Conservation (phyloP, 2,329 filamentous ascomycete genomes). For the Penicillium capsulatum region DNA sequence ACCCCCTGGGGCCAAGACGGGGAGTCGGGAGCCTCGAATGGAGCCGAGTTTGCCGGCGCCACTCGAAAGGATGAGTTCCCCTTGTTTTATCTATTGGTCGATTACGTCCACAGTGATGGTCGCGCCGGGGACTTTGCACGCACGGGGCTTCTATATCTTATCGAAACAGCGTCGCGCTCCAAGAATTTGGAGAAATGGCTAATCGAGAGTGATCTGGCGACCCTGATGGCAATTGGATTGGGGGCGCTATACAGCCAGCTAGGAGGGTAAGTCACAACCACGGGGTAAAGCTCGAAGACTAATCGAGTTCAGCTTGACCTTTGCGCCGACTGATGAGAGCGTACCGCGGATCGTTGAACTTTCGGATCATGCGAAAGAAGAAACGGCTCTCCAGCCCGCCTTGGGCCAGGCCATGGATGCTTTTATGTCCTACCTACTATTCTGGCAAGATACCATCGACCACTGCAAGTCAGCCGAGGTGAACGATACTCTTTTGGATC, state of each 20-base stretch:
- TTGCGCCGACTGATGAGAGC: conserved; percentile 62
- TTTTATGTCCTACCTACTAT: conserved; percentile 89
- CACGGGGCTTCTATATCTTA: conserved; percentile 90
- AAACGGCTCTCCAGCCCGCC: conserved; percentile 70
- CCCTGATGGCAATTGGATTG: conserved; percentile 91
- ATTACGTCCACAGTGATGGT: conserved; percentile 94
- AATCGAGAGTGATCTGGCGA: conserved; percentile 92
- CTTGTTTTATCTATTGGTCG: conserved; percentile 89
- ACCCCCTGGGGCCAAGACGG: conserved; percentile 36
- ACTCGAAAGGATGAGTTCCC: conserved; percentile 92
- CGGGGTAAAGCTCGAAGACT: neutral
- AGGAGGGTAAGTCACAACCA: conserved; percentile 47
- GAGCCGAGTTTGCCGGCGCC: conserved; percentile 72
- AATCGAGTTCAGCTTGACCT: conserved; percentile 66
- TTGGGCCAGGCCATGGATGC: conserved; percentile 86
- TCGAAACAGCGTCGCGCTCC: conserved; percentile 84
- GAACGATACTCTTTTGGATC: conserved; percentile 86
- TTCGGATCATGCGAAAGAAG: conserved; percentile 77
- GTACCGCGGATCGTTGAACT: conserved; percentile 80
- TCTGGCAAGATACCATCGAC: conserved; percentile 97
- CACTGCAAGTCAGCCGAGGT: conserved; percentile 91
- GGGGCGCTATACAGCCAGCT: conserved; percentile 71
- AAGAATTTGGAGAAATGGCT: conserved; percentile 88
- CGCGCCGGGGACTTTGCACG: conserved; percentile 92
- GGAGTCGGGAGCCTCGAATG: conserved; percentile 43